Percentiles rank a stretch among this genome's conserved stretches.
Conservation (phyloP, 129 eudicot species). For the Kitagawia praeruptora region DNA sequence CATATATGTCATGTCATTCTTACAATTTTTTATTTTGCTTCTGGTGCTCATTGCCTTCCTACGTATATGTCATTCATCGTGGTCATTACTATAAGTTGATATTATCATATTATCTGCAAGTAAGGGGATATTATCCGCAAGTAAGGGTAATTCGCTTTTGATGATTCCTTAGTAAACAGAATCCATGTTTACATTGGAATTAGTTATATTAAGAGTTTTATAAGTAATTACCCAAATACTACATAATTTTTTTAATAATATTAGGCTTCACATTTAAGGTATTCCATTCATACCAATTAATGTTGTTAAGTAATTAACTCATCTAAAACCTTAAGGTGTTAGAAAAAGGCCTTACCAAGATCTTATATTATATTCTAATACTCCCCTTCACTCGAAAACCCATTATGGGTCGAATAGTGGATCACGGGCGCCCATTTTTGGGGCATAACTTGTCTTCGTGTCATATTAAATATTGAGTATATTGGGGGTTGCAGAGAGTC, state of each 20-base stretch:
- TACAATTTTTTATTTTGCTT: slow-evolving; percentile 13
- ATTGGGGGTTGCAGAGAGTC: no score
- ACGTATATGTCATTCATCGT: neutral
- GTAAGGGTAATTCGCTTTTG: neutral
- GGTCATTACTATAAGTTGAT: neutral
- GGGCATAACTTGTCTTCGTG: no score
- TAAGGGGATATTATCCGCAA: neutral
- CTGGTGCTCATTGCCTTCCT: neutral
- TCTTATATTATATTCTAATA: no score
- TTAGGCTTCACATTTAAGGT: neutral
- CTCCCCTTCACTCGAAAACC: no score
- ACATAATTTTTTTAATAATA: no score
- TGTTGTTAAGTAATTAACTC: no score
- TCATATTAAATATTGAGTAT: no score
- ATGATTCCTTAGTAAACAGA: neutral
- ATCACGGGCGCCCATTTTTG: no score
- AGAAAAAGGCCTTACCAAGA: no score
- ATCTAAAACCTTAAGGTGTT: no score
- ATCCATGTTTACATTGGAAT: neutral
- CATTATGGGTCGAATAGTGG: no score
- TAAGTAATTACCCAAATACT: neutral
- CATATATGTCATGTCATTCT: slow-evolving; percentile 5
- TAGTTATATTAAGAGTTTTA: neutral
- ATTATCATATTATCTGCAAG: neutral
- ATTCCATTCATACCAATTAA: neutral